phyloP scores from a whole-genome alignment of 495 filamentous ascomycete species.

The Aspergillus avenaceus region DNA sequence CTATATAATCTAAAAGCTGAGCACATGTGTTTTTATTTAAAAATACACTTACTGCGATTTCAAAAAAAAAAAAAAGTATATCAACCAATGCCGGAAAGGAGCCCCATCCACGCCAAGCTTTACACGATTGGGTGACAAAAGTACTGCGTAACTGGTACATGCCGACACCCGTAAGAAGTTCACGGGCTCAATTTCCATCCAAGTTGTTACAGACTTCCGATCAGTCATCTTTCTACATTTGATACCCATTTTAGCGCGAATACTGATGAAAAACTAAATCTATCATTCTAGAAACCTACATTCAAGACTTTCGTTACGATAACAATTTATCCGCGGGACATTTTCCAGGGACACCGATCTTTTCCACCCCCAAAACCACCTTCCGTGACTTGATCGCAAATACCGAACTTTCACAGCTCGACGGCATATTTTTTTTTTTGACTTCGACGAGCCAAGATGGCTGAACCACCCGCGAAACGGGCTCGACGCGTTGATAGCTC shows the following conservation, averaged over 20 bases:
- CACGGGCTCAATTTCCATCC: conserved; percentile 4
- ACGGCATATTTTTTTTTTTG: no score
- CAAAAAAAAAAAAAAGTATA: no score
- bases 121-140: neutral
- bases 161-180: conserved; percentile 18
- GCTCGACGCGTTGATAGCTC: conserved; percentile 49
- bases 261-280: neutral
- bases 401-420: conserved; percentile 15
- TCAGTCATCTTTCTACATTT: neutral
- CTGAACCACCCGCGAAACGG: conserved; percentile 53
- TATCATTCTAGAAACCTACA: neutral
- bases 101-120: neutral
- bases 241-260: conserved; percentile 1
- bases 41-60: no score
- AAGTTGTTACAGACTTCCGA: neutral
- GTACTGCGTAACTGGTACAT: conserved; percentile 14
- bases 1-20: no score
- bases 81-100: neutral
- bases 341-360: neutral
- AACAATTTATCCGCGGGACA: neutral
- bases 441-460: no score
- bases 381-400: neutral
- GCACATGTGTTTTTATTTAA: no score
- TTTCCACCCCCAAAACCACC: neutral
- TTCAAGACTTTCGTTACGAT: neutral